These are phyloP conservation scores for Phaffia rhodozyma DNA, from an alignment of 1,284 basidiomycete species.

Conservation along the genomic window DNA sequence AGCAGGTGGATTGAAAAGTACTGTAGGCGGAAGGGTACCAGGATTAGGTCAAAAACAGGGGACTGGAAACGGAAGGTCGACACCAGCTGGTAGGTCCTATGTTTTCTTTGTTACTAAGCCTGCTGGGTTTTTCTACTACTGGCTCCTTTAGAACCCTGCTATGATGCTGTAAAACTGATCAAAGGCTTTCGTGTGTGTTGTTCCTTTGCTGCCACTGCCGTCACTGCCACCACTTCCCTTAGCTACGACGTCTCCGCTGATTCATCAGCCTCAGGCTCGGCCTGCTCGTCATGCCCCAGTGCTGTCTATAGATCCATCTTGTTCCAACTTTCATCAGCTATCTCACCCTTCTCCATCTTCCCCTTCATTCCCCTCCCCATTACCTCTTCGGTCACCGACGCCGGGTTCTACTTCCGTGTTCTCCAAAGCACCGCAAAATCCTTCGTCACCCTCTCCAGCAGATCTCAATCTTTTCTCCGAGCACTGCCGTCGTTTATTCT, in stretches of 20 bases:
- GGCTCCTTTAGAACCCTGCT: background rate
- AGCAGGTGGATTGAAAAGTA: too few species aligned
- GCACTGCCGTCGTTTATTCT: conserved; percentile 9
- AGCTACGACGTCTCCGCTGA: background rate
- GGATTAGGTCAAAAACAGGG: background rate
- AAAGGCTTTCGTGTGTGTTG: background rate
- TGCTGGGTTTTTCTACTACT: background rate
- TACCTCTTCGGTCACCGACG: conserved; percentile 5
- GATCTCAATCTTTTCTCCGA: conserved; percentile 13
- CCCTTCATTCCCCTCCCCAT: background rate
- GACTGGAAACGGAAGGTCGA: background rate
- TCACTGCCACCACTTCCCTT: background rate
- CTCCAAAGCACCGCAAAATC: conserved; percentile 15
- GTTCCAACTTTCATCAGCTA: background rate
- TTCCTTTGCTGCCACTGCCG: background rate
- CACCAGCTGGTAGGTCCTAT: background rate
- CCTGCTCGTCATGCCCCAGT: too few species aligned
- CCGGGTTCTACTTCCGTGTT: conserved; percentile 9
- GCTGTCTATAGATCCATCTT: background rate
- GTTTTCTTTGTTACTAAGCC: background rate
- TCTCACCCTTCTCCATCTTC: background rate
- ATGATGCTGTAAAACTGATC: background rate
- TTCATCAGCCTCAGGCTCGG: background rate
- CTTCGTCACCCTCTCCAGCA: conserved; percentile 15
- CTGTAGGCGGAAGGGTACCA: too few species aligned